Conservation (phyloP, 225 moss, liverwort and hornwort species). For the Climacium dendroides region DNA sequence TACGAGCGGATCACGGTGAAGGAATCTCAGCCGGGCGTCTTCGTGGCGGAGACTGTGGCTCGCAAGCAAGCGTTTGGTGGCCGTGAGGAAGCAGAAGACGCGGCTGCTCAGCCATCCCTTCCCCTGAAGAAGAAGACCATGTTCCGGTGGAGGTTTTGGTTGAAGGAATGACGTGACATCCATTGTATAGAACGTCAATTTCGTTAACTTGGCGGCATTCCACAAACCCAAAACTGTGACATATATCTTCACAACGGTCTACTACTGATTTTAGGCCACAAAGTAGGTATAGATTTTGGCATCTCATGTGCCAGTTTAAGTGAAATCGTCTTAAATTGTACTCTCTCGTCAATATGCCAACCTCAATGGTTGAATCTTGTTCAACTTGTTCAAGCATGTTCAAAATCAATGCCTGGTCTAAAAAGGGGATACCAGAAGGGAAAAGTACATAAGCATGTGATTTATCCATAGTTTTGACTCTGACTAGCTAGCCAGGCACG, state of each 20-base stretch:
- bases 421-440: too few species aligned
- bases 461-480: neutral
- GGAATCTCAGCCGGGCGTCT: neutral
- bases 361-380: neutral
- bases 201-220: neutral
- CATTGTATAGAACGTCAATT: neutral
- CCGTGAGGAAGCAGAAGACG: neutral
- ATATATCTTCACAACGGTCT: neutral
- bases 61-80: neutral
- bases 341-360: too few species aligned
- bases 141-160: neutral
- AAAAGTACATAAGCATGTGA: neutral
- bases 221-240: neutral
- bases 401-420: neutral
- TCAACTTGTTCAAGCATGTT: neutral
- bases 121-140: neutral
- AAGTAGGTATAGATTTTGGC: too few species aligned
- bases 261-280: neutral
- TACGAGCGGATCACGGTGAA: conserved; percentile 8
- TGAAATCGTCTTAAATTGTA: too few species aligned
- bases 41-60: neutral
- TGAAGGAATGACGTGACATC: neutral
- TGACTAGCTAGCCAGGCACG: neutral
- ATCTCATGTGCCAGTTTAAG: too few species aligned
- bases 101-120: neutral